A percentile compares a stretch with the other conserved stretches of the same genome.
These are phyloP conservation scores for Candida gigantensis DNA, from an alignment of 1,139 yeast genomes.

Conservation along the genomic window DNA sequence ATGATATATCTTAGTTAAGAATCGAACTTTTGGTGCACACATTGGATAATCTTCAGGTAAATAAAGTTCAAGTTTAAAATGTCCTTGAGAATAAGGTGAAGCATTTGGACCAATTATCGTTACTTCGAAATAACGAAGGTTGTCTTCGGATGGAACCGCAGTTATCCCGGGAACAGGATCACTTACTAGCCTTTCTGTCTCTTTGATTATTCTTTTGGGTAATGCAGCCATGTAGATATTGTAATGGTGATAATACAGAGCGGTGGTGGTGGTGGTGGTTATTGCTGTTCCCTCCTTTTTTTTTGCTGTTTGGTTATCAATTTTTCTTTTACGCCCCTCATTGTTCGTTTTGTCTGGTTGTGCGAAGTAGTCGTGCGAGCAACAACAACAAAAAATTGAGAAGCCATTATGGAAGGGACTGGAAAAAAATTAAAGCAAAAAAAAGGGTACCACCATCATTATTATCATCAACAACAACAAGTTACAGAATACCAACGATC, in stretches of 20 bases:
- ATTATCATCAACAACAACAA: slow-evolving; percentile 1
- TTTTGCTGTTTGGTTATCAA: not conserved
- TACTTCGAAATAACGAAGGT: slow-evolving; percentile 82
- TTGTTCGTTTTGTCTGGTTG: not conserved
- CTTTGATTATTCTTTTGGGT: slow-evolving; percentile 91
- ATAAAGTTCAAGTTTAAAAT: slow-evolving; percentile 73
- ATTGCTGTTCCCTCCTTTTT: no score
- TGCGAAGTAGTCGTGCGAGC: no score
- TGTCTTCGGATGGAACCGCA: slow-evolving; percentile 92
- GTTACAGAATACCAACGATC: no score
- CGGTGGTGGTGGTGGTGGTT: no score
- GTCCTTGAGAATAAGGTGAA: slow-evolving; percentile 81
- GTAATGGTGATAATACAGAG: not conserved
- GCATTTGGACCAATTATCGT: slow-evolving; percentile 87
- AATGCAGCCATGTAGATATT: slow-evolving; percentile 52
- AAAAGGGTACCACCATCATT: not conserved
- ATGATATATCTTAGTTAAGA: slow-evolving; percentile 89
- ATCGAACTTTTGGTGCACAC: slow-evolving; percentile 93
- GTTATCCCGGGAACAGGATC: slow-evolving; percentile 97
- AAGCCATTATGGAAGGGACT: no score
- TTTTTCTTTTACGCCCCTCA: not conserved
- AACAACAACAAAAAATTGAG: no score
- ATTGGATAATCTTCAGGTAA: slow-evolving; percentile 89
- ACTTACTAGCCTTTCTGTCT: slow-evolving; percentile 85
- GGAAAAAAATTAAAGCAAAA: no score